phyloP scores from a whole-genome alignment of 306 rosid species.

The Quillaja saponaria region DNA sequence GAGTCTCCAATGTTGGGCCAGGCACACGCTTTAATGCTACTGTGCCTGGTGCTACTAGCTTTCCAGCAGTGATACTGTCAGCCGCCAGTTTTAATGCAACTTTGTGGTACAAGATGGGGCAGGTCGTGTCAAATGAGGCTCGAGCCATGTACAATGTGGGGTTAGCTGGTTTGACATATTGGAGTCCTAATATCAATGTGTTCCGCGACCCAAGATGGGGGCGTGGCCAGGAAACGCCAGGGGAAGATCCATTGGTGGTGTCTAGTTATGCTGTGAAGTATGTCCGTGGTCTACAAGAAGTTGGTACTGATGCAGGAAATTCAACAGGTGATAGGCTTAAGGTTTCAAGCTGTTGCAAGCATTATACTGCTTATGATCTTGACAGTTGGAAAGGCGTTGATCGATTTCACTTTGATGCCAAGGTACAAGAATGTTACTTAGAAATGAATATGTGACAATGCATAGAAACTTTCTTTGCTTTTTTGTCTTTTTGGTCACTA shows the following conservation, averaged over 20 bases:
- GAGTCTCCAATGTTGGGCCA: constrained; percentile 67
- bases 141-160: constrained; percentile 80
- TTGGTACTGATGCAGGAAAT: constrained; percentile 49
- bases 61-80: constrained; percentile 66
- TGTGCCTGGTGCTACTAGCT: constrained; percentile 74
- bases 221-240: constrained; percentile 75
- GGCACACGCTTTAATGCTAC: constrained; percentile 52
- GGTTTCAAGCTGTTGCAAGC: constrained; percentile 91
- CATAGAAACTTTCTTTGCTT: no score
- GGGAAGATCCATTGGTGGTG: constrained; percentile 75
- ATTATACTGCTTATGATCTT: constrained; percentile 80
- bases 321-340: constrained; percentile 53
- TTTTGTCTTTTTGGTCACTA: no score
- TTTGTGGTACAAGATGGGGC: constrained; percentile 67
- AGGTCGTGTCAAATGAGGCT: constrained; percentile 76
- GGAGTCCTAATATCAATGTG: constrained; percentile 87
- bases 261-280: constrained; percentile 59
- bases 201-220: constrained; percentile 87
- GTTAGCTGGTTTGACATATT: constrained; percentile 71
- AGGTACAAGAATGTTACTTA: constrained; percentile 41
- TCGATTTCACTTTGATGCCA: constrained; percentile 76
- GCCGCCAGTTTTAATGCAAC: constrained; percentile 63
- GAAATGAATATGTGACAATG: no score
- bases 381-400: constrained; percentile 75
- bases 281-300: constrained; percentile 71